Base-by-base conservation (phyloP, 2,329 filamentous ascomycete species). In the Diaporthe batatas region DNA sequence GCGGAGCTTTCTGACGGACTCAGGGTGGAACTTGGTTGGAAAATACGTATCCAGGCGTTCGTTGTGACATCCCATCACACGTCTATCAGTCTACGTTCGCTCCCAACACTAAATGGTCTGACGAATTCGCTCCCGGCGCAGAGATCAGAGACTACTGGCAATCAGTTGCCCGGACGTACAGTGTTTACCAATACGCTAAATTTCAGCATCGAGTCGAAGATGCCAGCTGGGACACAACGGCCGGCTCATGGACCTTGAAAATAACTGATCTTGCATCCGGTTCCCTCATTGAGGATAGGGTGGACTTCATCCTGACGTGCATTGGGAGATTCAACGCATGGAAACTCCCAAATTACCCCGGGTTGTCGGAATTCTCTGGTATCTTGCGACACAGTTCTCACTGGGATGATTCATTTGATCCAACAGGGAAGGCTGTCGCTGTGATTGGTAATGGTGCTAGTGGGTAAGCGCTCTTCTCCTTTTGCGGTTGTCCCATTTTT, bases 141-240 rank as follows among this genome's bases (percentile, higher is more conserved):
- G 92, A 94, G 79, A 94, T 94, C 73, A 82, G 86, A 8, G 85
- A 89, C 21, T 94, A 94, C 78, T 91, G 91, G 90, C 86, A 92
- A 76, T 80, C 80, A 0, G 80, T 92, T 3, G 91, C 91, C 0
- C 83, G 83, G 10, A 92, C 93, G 76, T 87, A 93, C 78, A 85
- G 90, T 70, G 88, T 93, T 1, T 91, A 93, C 78, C 83, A 88
- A 44, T 86, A 88, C 68, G 81, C 90, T 1, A 86, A 87, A 71
- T 84, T 91, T 12, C 82, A 85, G 11, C 89, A 88, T 32, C 84
- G 84, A n/a, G 88, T 94, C 1, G 82, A 87, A 3, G 84, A 82
- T 1, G 84, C 88, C 0, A 80, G 83, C 16, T 94, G 92, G 91
- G 82, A 90, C 32, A 82, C 84, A 0, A 79, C 80, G 0, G 77